A percentile compares a stretch with the other conserved stretches of the same genome.
Conservation (phyloP, 23 red algal genomes). For the Gracilaria gracilis region DNA sequence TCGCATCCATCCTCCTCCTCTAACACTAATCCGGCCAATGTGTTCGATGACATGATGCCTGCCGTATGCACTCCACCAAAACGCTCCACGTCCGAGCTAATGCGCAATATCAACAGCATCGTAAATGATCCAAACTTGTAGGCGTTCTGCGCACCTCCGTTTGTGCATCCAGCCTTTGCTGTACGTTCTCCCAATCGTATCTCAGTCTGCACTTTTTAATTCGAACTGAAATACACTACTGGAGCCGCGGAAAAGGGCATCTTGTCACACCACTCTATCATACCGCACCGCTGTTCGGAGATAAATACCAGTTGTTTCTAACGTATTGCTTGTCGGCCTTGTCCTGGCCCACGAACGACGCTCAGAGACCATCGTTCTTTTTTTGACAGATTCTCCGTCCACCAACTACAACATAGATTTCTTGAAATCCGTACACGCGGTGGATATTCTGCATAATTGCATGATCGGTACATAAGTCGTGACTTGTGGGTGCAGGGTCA, state of each 20-base stretch:
- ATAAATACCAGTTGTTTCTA: background rate
- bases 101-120: slow-evolving; percentile 8
- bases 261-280: background rate
- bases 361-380: background rate
- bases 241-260: no score
- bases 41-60: slow-evolving; percentile 33
- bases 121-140: slow-evolving; percentile 31
- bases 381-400: background rate
- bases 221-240: background rate
- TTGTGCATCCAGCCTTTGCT: no score
- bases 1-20: background rate
- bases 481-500: background rate
- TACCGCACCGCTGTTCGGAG: background rate
- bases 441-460: background rate
- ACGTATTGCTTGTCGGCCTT: background rate
- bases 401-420: background rate
- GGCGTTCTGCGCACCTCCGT: no score
- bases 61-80: background rate
- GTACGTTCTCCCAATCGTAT: background rate
- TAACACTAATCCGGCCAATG: no score
- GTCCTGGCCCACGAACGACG: background rate
- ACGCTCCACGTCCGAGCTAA: background rate
- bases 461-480: background rate
- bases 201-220: background rate
- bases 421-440: background rate